Base-by-base conservation (phyloP, 768 basidiomycete genomes). In the Peribolospora kevripleyi region DNA sequence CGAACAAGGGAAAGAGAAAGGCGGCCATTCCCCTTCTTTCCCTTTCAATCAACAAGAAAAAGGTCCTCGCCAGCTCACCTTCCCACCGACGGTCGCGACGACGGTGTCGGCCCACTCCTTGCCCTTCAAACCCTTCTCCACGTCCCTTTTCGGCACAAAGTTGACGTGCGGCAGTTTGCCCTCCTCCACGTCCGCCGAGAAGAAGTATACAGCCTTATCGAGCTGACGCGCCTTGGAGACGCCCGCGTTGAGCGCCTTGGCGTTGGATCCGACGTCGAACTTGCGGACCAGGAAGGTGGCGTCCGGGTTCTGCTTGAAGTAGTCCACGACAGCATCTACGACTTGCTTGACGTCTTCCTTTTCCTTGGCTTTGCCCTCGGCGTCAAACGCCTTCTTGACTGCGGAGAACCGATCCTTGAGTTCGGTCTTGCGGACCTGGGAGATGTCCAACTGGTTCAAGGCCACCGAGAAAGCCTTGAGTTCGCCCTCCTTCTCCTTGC, bases 111-210 rank as follows among this genome's bases (percentile, higher is more conserved):
- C 82, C 93, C 93, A 98, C n/a, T 68, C 70, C 58, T 87, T 81
- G 36, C 83, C 90, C 65, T 88, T 84, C 50, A 83, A 71, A 10
- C 79, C 79, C 60, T 67, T 68, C 25, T 63, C 59, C 57, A 72
- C 59, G 58, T 76, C 74, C 40, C 70, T 70, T 65, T 81, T 82
- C 0, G 81, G 77, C 48, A 95, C 74, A 61, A 74, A 80, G 69
- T 95, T 97, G 55, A 80, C 79, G 65, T 97, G 90, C 9, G 80
- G 79, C 58, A 97, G 78, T 66, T 82, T 91, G 55, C 73, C 74
- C 47, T 72, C 73, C 54, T 77, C 76, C n/a, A 42, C 54, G 61
- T 93, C 85, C 13, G 76, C 70, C 62, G 81, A 85, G 71, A 97
- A 82, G 11, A 95, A 76, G 67, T 95, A 97, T 14, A 84, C 74